A percentile compares a stretch with the other conserved stretches of the same genome.
Conservation (phyloP, 106 monocot species). For the Ottelia alismoides region DNA sequence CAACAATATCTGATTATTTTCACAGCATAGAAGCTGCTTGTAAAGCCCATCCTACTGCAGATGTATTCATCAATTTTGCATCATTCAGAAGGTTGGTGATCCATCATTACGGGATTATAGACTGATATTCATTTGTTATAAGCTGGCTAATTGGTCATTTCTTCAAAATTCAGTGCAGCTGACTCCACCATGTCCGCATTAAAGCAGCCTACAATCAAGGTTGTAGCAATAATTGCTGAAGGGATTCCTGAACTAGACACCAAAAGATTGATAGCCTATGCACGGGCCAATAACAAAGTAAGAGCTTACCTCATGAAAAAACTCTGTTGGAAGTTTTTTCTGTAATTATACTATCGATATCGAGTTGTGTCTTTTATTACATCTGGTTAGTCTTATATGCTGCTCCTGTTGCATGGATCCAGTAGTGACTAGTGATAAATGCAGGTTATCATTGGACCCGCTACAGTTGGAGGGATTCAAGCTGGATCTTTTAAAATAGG, state of each 20-base stretch:
- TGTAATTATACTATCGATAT: too few species aligned
- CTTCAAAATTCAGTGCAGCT: too few species aligned
- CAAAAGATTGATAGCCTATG: not conserved
- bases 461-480: slow-evolving; percentile 84
- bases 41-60: not conserved
- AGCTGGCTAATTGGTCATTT: too few species aligned
- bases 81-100: not conserved
- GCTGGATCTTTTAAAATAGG: slow-evolving; percentile 90
- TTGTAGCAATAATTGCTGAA: not conserved
- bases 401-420: too few species aligned
- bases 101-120: too few species aligned
- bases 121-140: too few species aligned
- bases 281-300: not conserved
- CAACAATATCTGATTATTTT: too few species aligned
- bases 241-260: not conserved
- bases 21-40: not conserved
- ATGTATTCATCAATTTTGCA: not conserved
- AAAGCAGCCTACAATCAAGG: not conserved
- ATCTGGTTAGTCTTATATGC: too few species aligned
- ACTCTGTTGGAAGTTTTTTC: too few species aligned
- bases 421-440: slow-evolving; percentile 61
- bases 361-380: too few species aligned
- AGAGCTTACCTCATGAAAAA: too few species aligned
- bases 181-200: not conserved
- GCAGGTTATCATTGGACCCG: too few species aligned